Evolutionary conservation across 163 green algal species (phyloP).

Genomic region (Coccomyxa subellipsoidea): DNA sequence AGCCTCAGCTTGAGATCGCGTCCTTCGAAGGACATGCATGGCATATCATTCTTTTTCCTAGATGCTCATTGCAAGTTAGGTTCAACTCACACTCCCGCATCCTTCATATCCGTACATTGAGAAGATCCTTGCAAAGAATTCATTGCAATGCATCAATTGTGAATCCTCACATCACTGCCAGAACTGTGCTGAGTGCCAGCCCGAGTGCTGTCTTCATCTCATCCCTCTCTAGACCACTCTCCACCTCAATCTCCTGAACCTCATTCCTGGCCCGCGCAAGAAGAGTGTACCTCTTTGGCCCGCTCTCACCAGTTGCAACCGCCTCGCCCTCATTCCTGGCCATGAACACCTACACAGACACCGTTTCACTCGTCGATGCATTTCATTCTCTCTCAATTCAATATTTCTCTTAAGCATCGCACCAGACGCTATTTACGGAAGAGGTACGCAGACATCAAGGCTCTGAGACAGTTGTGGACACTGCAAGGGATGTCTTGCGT

Average conservation of each 20-base stretch:
- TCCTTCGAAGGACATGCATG: no score
- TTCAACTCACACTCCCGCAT: no score
- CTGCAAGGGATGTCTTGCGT: no score
- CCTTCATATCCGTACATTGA: no score
- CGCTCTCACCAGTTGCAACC: not conserved
- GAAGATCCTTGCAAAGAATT: no score
- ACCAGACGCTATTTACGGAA: no score
- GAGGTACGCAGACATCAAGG: no score
- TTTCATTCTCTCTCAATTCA: not conserved
- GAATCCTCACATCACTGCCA: not conserved
- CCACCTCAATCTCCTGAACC: slow-evolving; percentile 7
- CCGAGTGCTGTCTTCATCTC: not conserved
- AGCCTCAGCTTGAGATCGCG: no score
- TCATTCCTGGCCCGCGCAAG: not conserved
- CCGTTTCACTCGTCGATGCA: not conserved
- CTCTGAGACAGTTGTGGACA: no score
- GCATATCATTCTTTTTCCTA: no score
- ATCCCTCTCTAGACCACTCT: not conserved
- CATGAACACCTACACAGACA: not conserved
- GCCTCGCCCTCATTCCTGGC: not conserved
- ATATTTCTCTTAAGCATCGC: not conserved
- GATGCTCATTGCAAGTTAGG: no score
- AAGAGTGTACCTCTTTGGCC: not conserved
- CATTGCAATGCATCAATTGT: not conserved
- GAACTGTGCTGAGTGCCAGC: not conserved